Evolutionary conservation across 352 stramenopile genomes (phyloP).

Genomic region (Phytophthora sp.): DNA sequence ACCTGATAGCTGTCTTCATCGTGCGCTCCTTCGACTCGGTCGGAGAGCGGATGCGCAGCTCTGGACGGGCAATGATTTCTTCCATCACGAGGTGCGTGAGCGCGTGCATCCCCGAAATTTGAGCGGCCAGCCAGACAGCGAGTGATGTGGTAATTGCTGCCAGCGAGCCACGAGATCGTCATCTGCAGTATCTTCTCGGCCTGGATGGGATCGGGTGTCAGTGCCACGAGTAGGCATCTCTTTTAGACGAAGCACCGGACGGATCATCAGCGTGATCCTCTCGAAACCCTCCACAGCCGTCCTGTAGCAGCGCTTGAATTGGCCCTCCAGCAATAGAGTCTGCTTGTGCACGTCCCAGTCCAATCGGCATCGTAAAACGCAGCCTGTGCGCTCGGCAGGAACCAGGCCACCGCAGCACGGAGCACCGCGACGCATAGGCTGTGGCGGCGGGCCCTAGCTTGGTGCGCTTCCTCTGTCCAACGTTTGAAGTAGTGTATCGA

Average conservation of each 20-base stretch:
- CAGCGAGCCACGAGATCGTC: background rate
- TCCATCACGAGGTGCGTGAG: too few species aligned
- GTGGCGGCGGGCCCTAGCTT: too few species aligned
- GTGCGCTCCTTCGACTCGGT: background rate
- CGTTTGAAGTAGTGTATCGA: too few species aligned
- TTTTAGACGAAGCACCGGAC: background rate
- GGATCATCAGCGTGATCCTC: background rate
- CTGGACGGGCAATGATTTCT: background rate
- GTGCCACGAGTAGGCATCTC: background rate
- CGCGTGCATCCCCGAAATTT: too few species aligned
- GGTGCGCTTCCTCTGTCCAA: too few species aligned
- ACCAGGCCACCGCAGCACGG: too few species aligned
- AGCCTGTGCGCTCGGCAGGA: background rate
- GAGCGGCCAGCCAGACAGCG: background rate
- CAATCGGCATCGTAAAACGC: background rate
- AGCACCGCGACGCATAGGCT: too few species aligned
- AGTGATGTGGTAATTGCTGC: background rate
- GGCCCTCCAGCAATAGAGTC: conserved; percentile 6
- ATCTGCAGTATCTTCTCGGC: background rate
- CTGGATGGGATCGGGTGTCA: background rate
- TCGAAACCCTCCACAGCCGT: conserved; percentile 10
- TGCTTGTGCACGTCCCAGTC: background rate
- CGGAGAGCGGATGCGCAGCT: background rate
- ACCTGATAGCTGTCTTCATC: background rate
- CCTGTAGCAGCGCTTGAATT: conserved; percentile 13